Evolutionary conservation across 108 stramenopile genomes (phyloP), one percentile per base, ranked within the genome.

Genomic region (Licmophora abbreviata): DNA sequence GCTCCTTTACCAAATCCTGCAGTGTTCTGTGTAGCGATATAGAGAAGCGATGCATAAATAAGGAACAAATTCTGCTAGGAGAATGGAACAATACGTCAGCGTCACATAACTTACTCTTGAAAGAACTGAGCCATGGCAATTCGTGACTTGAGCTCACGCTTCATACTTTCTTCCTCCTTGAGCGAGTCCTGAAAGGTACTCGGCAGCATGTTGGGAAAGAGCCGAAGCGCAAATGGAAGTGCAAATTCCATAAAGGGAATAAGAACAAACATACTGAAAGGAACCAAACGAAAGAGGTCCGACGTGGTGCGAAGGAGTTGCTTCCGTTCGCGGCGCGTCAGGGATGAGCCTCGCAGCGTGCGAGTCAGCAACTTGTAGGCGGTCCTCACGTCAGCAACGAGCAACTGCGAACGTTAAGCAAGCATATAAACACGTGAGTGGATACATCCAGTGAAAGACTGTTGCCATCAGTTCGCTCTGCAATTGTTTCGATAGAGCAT

Each of bases 181-280:
- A 95, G 55, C 23, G 74, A 77, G 74, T 93, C 93, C 73, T 99
- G 94, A 58, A 98, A 99, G n/a, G 95, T 97, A 20, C 89, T 90
- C 20, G 98, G 98, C 12, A 99, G 79, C 96, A 99, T 96, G 73
- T 97, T 96, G 21, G 98, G 98, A 64, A 98, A 99, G 21, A 98
- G 51, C 36, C 89, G 83, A 24, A 99, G 69, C 17, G 95, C 96
- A 70, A 99, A 80, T 4, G 98, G 98, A 23, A 99, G 68, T 11
- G 95, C 88, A 52, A 98, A 92, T 69, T 99, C 98, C 91, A 96
- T 93, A 51, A 96, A 93, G 3, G 98, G 98, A n/a, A 99, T 92
- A 35, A 99, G 30, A 30, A 97, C 66, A 61, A 99, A 99, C 58
- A 97, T 79, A n/a, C 68, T 69, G 40, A 99, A 84, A 10, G 98